Evolutionary conservation across 108 stramenopile genomes (phyloP).

Genomic region (Discostella stelligeroides): DNA sequence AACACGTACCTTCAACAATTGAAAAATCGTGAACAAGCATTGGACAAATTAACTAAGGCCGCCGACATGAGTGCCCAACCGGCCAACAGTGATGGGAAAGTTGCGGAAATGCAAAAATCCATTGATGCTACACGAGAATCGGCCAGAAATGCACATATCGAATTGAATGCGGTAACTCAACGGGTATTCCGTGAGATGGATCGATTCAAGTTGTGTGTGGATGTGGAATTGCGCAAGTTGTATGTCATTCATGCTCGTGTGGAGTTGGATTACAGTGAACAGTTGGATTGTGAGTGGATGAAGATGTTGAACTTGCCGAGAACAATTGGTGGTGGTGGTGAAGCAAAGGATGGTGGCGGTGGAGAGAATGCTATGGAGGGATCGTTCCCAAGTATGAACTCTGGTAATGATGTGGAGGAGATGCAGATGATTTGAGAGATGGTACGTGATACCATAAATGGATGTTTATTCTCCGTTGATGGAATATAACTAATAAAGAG

Average conservation of each 20-base stretch:
- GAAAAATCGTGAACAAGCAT: conserved; percentile 44
- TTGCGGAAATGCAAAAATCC: conserved; percentile 43
- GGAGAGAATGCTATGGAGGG: conserved; percentile 18
- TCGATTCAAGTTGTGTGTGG: conserved; percentile 67
- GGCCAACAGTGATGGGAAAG: conserved; percentile 24
- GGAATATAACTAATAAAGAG: too few species aligned
- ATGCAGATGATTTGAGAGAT: background rate
- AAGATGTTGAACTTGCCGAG: conserved; percentile 56
- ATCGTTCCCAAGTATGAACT: too few species aligned
- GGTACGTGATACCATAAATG: too few species aligned
- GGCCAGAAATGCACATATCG: conserved; percentile 52
- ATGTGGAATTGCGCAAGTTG: conserved; percentile 56
- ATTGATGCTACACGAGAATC: conserved; percentile 36
- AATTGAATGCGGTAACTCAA: conserved; percentile 70
- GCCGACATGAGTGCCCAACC: conserved; percentile 43
- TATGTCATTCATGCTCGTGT: conserved; percentile 73
- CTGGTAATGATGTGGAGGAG: background rate
- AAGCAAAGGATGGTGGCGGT: conserved; percentile 19
- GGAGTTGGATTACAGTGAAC: conserved; percentile 79
- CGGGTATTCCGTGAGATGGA: conserved; percentile 81
- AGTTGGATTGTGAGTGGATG: conserved; percentile 76
- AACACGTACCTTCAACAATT: conserved; percentile 69
- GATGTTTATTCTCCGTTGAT: too few species aligned
- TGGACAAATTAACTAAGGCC: conserved; percentile 54
- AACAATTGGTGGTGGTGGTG: conserved; percentile 36